Base-by-base conservation (phyloP, 2,329 filamentous ascomycete genomes). In the Teratosphaeria nubilosa region DNA sequence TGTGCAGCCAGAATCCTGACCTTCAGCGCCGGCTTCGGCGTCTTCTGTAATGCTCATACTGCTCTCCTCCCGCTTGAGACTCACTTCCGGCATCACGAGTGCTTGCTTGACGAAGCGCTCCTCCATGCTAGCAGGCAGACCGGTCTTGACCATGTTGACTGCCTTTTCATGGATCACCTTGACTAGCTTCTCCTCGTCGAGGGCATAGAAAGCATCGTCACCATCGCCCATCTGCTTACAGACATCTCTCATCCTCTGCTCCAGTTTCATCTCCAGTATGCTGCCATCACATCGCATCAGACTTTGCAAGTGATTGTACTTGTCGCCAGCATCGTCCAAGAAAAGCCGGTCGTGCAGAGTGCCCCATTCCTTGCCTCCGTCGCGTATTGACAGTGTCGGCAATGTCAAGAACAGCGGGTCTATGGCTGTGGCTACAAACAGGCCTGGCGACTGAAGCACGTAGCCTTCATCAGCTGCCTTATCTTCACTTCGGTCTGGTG, bases 221-320 rank as follows among this genome's bases (percentile, higher is more conserved):
- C 96, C 90, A 89, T 88, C 88, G 30, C 94, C 87, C n/a, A 95
- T 87, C 0, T 81, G 86, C 66, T 96, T 91, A 73, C 91, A 95
- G 5, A 94, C 79, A 1, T 77, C 79, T 1, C 77, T 79, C 75
- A 95, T 85, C 37, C 90, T 81, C 3, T 37, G 30, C 45, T 70
- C 67, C 22, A 72, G 62, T 5, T 56, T 62, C 11, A 78, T 73
- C 67, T 88, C 84, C 54, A 73, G 68, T 32, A 68, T 48, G 53
- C 65, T 7, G 61, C 67, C 77, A 76, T 59, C 16, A 37, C 31
- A 22, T 53, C 53, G 30, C 55, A 59, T 59, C 20, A 89, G 64
- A 1, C 90, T 74, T 52, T 81, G 76, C 37, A 90, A 73, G 62
- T 90, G 84, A 1, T 78, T 78, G 1, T 80, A 80, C 0, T 76